These are phyloP conservation scores for Neurospora sublineolata DNA, from an alignment of 495 filamentous ascomycete species.

Conservation along the genomic window DNA sequence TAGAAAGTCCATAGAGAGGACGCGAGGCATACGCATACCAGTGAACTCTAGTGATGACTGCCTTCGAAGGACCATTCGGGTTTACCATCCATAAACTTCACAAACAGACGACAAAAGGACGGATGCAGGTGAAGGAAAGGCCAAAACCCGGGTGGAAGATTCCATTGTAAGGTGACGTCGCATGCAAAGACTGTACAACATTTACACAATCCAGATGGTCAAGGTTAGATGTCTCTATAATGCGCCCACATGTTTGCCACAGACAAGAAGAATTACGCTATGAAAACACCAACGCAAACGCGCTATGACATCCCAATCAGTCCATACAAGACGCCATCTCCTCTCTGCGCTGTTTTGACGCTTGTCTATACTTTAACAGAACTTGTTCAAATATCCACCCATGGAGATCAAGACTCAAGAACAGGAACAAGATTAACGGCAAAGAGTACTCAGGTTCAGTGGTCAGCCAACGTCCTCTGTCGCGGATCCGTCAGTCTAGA, in stretches of 20 bases:
- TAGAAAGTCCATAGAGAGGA: not conserved
- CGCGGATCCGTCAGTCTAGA: slow-evolving; percentile 50
- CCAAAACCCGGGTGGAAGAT: not conserved
- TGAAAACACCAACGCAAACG: not conserved
- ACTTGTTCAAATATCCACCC: not conserved
- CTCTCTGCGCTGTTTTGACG: not conserved
- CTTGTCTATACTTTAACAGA: not conserved
- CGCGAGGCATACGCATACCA: not conserved
- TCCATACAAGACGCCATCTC: not conserved
- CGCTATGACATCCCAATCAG: not conserved
- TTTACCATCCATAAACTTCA: not conserved
- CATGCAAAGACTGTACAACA: not conserved
- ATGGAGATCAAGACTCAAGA: not conserved
- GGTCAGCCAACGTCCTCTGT: slow-evolving; percentile 32
- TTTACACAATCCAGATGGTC: not conserved
- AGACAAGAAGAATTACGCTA: not conserved
- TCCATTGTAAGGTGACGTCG: not conserved
- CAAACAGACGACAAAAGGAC: not conserved
- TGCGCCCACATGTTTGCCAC: not conserved
- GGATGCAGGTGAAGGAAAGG: not conserved
- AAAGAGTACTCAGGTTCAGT: slow-evolving; percentile 7
- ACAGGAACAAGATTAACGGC: not conserved
- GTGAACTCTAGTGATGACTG: not conserved
- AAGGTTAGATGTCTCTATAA: not conserved
- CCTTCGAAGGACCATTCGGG: not conserved